Base-by-base conservation (phyloP, 768 basidiomycete genomes). In the Holtermannia corniformis region DNA sequence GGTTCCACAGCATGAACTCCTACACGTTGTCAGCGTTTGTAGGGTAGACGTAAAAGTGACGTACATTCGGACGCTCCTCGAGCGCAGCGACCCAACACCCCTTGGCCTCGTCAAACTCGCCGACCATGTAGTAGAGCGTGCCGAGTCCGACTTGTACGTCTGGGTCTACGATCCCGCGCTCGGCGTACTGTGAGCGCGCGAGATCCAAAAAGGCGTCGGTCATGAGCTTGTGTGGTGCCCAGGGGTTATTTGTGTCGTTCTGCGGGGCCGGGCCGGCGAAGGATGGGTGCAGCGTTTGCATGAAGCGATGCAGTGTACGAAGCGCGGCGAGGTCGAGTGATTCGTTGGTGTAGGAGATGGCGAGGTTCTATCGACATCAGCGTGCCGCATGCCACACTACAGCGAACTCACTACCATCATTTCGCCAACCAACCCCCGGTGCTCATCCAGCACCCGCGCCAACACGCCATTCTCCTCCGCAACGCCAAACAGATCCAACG, bases 1-100 rank as follows among this genome's bases (percentile, higher is more conserved):
- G 78, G 71, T 99, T 99, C 95, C 95, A 99, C 12, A 97, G 72
- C 4, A 90, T 75, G 71, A 90, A 97, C 72, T 99, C 95, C 86
- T 81, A 60, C 1, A 22, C n/a, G n/a, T n/a, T n/a, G n/a, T n/a
- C n/a, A n/a, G n/a, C n/a, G n/a, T n/a, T n/a, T n/a, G n/a, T n/a
- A n/a, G n/a, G n/a, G n/a, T n/a, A n/a, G n/a, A n/a, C 7, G 3
- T 10, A 50, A 23, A 26, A 70, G 78, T 60, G 56, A 82, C 83
- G n/a, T n/a, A n/a, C n/a, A 52, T 80, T 81, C 3, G 95, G 93
- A 27, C 84, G 78, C 21, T 80, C 80, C 27, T 81, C 79, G 45
- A 99, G 74, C 0, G 92, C 93, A 44, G 84, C 82, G 61, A 86
- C 85, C 72, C 96, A 99, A 68, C 95, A 99, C 65, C 96, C 92